Base-by-base conservation (phyloP, 345 rosid species). In the Gossypium rotundifolium region DNA sequence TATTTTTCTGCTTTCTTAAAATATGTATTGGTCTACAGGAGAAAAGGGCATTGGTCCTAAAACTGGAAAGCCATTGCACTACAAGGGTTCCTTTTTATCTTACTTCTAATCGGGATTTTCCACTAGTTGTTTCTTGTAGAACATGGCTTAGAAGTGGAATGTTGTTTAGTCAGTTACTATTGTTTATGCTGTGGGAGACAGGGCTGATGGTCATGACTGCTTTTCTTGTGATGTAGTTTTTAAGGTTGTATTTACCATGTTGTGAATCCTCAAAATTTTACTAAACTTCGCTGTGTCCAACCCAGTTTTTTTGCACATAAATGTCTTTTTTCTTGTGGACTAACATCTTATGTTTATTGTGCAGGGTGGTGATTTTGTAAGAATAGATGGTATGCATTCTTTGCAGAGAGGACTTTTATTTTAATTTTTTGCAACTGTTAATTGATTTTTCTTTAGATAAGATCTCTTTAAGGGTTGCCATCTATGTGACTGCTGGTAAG, bases 121-220 rank as follows among this genome's bases (percentile, higher is more conserved):
- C 55, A 69, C 74, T 45, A 59, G 74, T 57, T 77, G 79, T 79
- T 87, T 77, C 79, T 79, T 86, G 81, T 55, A 84, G 79, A 85
- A 77, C 71, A 79, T 81, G 88, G 84, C 81, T 84, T 84, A 85
- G 90, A 82, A 84, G 89, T 83, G 91, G 89, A 85, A 87, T 71
- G 81, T 80, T 88, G 83, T 91, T 85, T 91, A 81, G 98, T 91
- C 81, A 72, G 88, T 91, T 93, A 82, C 89, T 82, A 83, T 88
- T 89, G 88, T 91, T 88, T 90, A 92, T 93, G 89, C 91, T 95
- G 98, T 95, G 91, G 96, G 98, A 87, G 75, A 84, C 97, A 93
- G 96, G 97, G 94, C 86, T 87, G 96, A 91, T 90, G 89, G 83
- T 83, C 94, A 87, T 87, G 86, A 86, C 94, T 95, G 94, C 94